Evolutionary conservation across 2,329 filamentous ascomycete genomes (phyloP), one percentile per base, ranked within the genome.

Genomic region (Cadophora sp.): DNA sequence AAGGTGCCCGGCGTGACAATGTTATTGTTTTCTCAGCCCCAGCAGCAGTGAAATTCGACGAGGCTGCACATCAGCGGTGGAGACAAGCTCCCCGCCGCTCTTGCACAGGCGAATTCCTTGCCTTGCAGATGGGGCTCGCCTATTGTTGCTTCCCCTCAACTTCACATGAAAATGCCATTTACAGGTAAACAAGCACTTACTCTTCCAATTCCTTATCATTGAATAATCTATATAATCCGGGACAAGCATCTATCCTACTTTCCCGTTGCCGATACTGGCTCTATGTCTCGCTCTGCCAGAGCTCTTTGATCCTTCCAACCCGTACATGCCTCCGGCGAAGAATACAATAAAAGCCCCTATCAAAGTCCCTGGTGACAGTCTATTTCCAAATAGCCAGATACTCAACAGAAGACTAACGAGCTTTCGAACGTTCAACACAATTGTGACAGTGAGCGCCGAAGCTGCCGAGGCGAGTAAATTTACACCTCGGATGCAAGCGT

Each of bases 371-470:
- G 84, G 81, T 14, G 91, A 88, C 72, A 99, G 83, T 48, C 86
- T 81, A 78, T 99, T 97, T 5, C 95, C 96, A 80, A 99, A 99
- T 1, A 99, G 80, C 87, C 94, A 95, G 68, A 98, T 97, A 74
- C 94, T 97, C 68, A 98, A 79, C 70, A 98, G 82, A 69, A 98
- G 86, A 75, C 94, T 97, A 65, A 97, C 91, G 24, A 99, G 84
- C 80, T 99, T 99, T 74, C 96, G 88, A 69, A 99, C 92, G 78
- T 98, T 99, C 69, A 99, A 84, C 59, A 98, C 94, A 74, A 99
- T 97, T 1, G 95, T 97, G 27, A 99, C 96, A 0, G 96, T 98
- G 65, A 99, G 85, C 0, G 96, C 97, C 3, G 94, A 95, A 3
- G 93, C 93, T 65, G 91, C 91, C 0, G 95, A 92, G 1, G 93